Evolutionary conservation across 2,329 filamentous ascomycete genomes (phyloP).

Genomic region (Claviceps fusiformis): DNA sequence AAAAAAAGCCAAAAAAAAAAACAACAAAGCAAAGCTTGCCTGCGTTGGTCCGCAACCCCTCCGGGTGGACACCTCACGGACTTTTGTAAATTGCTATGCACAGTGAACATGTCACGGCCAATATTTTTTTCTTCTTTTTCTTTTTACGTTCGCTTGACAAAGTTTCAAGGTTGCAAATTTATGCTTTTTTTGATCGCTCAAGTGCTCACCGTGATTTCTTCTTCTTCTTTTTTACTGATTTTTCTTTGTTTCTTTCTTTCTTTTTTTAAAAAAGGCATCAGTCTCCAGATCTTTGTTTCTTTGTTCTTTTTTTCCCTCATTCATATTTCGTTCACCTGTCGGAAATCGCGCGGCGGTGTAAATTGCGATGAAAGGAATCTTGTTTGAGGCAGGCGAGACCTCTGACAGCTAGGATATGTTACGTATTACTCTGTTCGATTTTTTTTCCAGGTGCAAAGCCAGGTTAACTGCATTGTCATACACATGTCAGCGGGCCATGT

Average conservation of each 20-base stretch:
- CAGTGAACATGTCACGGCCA: neutral
- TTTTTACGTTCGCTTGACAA: neutral
- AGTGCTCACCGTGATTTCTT: constrained; percentile 1
- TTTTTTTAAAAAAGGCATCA: neutral
- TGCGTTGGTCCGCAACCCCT: neutral
- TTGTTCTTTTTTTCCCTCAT: neutral
- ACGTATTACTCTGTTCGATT: neutral
- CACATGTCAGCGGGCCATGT: constrained; percentile 3
- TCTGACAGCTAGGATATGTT: neutral
- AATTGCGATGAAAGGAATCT: neutral
- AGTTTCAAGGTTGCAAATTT: neutral
- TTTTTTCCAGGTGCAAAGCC: constrained; percentile 1
- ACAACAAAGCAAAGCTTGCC: neutral
- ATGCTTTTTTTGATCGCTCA: neutral
- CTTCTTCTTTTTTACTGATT: neutral
- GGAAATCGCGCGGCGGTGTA: neutral
- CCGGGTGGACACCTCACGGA: neutral
- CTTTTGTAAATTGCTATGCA: neutral
- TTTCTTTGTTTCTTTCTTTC: neutral
- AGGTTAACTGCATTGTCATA: constrained; percentile 2
- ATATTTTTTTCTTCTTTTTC: neutral
- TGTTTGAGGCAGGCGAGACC: neutral
- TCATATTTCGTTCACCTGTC: neutral
- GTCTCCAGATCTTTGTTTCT: neutral
- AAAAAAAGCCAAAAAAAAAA: neutral